A percentile compares a stretch with the other conserved stretches of the same genome.
phyloP scores from a whole-genome alignment of 805 yeast species.

The Candida chilensis region DNA sequence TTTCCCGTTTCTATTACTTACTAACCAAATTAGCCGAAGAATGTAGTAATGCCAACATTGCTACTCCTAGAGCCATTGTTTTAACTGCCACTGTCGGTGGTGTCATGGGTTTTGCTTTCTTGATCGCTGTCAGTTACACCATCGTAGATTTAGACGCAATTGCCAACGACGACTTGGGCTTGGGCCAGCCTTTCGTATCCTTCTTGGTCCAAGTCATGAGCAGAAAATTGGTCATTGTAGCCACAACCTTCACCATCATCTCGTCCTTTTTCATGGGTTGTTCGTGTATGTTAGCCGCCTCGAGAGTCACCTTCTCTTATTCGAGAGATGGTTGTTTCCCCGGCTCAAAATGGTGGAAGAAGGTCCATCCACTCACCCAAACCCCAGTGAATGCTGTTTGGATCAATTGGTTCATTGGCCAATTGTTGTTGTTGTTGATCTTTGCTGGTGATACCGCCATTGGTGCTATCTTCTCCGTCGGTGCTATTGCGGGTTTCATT shows the following conservation, averaged over 20 bases:
- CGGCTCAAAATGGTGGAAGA: conserved; percentile 35
- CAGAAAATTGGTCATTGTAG: conserved; percentile 26
- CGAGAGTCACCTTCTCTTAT: conserved; percentile 59
- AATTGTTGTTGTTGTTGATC: conserved; percentile 43
- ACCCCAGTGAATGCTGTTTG: conserved; percentile 64
- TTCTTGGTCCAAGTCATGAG: conserved; percentile 40
- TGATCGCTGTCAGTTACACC: conserved; percentile 55
- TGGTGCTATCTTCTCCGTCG: conserved; percentile 65
- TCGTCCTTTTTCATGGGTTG: conserved; percentile 42
- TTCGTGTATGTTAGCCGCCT: conserved; percentile 56
- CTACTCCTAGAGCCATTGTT: conserved; percentile 62
- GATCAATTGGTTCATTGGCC: conserved; percentile 46
- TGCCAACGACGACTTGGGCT: conserved; percentile 35
- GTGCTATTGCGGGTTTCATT: conserved; percentile 60
- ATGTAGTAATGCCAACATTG: conserved; percentile 51
- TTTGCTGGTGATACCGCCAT: conserved; percentile 61
- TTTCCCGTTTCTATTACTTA: too few species aligned
- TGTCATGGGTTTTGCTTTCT: conserved; percentile 43
- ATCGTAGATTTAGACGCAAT: conserved; percentile 38
- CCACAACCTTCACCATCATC: conserved; percentile 32
- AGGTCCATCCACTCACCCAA: conserved; percentile 39
- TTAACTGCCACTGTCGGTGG: conserved; percentile 50
- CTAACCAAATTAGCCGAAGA: conserved; percentile 75
- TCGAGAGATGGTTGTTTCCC: conserved; percentile 66
- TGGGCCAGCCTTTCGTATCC: conserved; percentile 53